Evolutionary conservation across 2,329 filamentous ascomycete species (phyloP).

Genomic region (Colletotrichum tanaceti): DNA sequence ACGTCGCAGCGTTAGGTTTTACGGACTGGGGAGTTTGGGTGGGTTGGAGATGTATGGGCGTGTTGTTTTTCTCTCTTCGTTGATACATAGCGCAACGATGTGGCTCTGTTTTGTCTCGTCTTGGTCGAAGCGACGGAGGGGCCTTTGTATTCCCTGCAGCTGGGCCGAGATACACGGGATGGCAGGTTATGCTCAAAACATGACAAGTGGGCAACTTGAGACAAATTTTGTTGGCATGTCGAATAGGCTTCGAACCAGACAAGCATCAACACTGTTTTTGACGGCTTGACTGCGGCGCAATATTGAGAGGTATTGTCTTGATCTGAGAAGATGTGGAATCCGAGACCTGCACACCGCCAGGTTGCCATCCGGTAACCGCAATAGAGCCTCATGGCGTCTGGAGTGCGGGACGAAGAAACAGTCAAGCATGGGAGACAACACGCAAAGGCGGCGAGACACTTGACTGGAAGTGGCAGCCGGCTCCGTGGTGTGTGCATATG

Average conservation of each 20-base stretch:
- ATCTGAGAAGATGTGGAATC: conserved; percentile 12
- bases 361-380: conserved; percentile 1
- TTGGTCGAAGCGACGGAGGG: conserved; percentile 3
- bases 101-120: conserved; percentile 12
- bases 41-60: conserved; percentile 22
- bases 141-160: conserved; percentile 19
- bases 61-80: conserved; percentile 14
- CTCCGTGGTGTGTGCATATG: conserved; percentile 29
- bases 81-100: conserved; percentile 8
- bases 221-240: conserved; percentile 18
- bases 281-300: conserved; percentile 24
- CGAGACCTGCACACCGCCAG: conserved; percentile 3
- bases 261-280: conserved; percentile 22
- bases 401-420: conserved; percentile 5
- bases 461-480: conserved; percentile 30
- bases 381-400: conserved; percentile 21
- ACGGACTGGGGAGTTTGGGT: conserved; percentile 35
- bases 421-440: conserved; percentile 9
- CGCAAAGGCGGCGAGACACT: conserved; percentile 27
- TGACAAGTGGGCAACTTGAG: conserved; percentile 21
- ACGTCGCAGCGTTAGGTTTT: conserved; percentile 33
- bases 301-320: conserved; percentile 7
- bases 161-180: conserved; percentile 14
- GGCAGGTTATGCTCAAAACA: conserved; percentile 23
- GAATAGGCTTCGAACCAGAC: conserved; percentile 17